Base-by-base conservation (phyloP, 306 rosid genomes). In the Vigna trinervia region DNA sequence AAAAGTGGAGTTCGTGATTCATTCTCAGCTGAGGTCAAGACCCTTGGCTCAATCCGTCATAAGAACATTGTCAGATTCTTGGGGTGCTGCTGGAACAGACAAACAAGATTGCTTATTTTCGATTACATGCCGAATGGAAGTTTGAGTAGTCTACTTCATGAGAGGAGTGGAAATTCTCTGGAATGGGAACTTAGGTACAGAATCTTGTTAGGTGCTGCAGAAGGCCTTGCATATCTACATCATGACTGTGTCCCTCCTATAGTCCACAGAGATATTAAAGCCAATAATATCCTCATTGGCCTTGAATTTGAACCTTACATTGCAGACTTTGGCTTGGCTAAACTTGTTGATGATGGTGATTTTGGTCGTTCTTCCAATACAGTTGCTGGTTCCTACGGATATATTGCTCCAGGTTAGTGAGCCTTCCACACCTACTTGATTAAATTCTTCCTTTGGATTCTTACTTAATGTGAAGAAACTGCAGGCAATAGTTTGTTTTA, bases 161-260 rank as follows among this genome's bases (percentile, higher is more conserved):
- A 95, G 81, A 87, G 89, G 80, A 82, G 72, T 32, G 97, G 97
- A 22, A 81, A 87, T 65, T 88, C 86, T 30, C 82, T 96, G 70
- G 99, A 96, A 80, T 96, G 99, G 99, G 97, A 96, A 72, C 88
- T 88, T 10, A 86, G 99, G 78, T 91, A 90, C 87, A 88, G 86
- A 72, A 91, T 96, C 79, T 73, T 92, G 79, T 73, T 96, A 58
- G 99, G 99, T 48, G 93, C 97, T 45, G 98, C 98, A 3, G 86
- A 96, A 83, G 99, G 99, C 64, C 78, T 96, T 48, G 94, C 99
- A 52, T 96, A 96, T 79, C 84, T 96, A 19, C 99, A 96, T 78
- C 99, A 96, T 84, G 99, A 96, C 34, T 96, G 99, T 87, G 92
- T 84, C 11, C 99, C 99, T 78, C 97, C 99, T 4, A 91, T 95